These are phyloP conservation scores for Micractinium conductrix DNA, from an alignment of 139 green algal genomes.

Conservation along the genomic window DNA sequence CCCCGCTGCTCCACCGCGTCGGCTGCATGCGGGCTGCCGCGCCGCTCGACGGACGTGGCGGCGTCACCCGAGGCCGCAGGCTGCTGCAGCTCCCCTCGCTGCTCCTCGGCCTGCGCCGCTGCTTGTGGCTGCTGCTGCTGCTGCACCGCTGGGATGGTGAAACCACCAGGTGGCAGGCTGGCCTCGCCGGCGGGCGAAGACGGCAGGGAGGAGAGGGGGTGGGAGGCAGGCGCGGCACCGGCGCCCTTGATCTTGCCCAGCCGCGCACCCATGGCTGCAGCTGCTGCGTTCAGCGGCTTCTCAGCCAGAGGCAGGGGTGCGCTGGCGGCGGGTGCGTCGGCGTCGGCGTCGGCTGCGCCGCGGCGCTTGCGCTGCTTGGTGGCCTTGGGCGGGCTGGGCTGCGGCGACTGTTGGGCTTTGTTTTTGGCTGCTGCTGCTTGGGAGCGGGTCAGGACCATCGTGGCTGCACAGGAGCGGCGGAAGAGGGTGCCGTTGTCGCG, in stretches of 20 bases:
- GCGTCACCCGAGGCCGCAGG: neutral
- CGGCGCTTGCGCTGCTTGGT: constrained; percentile 28
- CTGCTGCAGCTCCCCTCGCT: neutral
- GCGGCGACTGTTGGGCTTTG: constrained; percentile 4
- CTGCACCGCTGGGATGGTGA: constrained; percentile 16
- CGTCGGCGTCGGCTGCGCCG: neutral
- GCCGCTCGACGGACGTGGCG: neutral
- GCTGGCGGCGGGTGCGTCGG: neutral
- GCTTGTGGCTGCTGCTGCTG: neutral
- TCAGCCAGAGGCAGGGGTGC: neutral
- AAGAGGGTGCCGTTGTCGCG: neutral
- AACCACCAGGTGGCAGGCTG: neutral
- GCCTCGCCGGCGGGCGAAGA: neutral
- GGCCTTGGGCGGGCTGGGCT: constrained; percentile 4
- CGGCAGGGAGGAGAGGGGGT: constrained; percentile 24
- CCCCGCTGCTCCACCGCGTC: neutral
- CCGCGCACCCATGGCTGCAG: constrained; percentile 1
- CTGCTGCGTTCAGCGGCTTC: constrained; percentile 1
- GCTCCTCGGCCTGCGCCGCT: neutral
- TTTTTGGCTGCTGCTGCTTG: constrained; percentile 30
- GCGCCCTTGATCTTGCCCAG: constrained; percentile 4
- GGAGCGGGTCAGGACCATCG: constrained; percentile 20
- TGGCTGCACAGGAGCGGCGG: neutral
- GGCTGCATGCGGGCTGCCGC: neutral
- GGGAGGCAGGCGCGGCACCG: neutral